These are phyloP conservation scores for Hippophae tibetana DNA, from an alignment of 306 rosid genomes.

Conservation along the genomic window DNA sequence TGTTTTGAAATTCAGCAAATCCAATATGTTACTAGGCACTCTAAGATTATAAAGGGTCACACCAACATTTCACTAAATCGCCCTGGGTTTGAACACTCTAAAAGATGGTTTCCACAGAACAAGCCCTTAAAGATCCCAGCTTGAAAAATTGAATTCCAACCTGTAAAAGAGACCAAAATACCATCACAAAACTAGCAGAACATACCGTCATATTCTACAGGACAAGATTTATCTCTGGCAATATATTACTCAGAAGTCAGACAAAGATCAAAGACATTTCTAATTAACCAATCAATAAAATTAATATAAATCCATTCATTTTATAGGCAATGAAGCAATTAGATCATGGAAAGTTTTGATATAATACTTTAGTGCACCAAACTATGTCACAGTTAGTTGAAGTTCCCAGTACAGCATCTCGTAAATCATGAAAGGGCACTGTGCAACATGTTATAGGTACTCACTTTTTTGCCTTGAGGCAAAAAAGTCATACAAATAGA, in stretches of 20 bases:
- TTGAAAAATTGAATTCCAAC: conserved; percentile 11
- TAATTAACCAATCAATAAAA: no score
- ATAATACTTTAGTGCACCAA: conserved; percentile 4
- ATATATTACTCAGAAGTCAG: no score
- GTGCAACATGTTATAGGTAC: neutral
- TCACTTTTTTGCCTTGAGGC: neutral
- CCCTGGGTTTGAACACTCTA: neutral
- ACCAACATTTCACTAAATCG: conserved; percentile 11
- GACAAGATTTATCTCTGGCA: neutral
- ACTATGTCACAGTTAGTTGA: conserved; percentile 4
- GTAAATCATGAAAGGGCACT: neutral
- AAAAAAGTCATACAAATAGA: neutral
- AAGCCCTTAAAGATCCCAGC: conserved; percentile 7
- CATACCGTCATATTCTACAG: neutral
- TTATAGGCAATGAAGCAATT: neutral
- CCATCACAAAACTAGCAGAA: conserved; percentile 10
- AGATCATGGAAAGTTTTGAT: neutral
- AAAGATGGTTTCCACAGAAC: neutral
- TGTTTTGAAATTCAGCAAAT: conserved; percentile 23
- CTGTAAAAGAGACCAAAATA: conserved; percentile 30
- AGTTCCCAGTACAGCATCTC: neutral
- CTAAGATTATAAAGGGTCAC: conserved; percentile 15
- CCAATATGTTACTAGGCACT: conserved; percentile 12
- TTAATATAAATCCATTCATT: no score
- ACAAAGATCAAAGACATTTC: no score